Percentiles rank a stretch among this genome's conserved stretches.
Evolutionary conservation across 1,284 basidiomycete genomes (phyloP).

Genomic region (Cryptococcus sp.): DNA sequence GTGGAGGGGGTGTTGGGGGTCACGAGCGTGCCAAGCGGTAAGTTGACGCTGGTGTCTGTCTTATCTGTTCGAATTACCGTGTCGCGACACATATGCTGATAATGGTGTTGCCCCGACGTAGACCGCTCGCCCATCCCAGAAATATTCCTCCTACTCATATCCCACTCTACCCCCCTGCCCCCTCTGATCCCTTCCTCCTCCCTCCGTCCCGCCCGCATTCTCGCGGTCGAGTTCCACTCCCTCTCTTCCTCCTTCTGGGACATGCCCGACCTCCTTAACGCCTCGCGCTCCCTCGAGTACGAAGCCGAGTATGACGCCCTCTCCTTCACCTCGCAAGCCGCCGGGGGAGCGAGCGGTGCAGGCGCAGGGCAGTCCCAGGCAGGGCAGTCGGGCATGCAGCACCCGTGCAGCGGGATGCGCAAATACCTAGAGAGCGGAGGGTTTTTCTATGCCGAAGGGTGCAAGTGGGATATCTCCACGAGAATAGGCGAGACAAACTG

Average conservation of each 20-base stretch:
- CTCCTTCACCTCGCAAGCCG: constrained; percentile 1
- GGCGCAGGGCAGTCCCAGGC: constrained; percentile 36
- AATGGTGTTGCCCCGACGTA: constrained; percentile 10
- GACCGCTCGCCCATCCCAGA: constrained; percentile 46
- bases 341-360: not conserved
- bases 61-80: not conserved
- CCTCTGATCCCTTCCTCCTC: constrained; percentile 38
- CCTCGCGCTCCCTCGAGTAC: constrained; percentile 15
- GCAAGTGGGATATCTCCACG: constrained; percentile 84
- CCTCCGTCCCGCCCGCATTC: constrained; percentile 48
- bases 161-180: constrained; percentile 32
- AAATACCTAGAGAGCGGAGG: constrained; percentile 88
- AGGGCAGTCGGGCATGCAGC: constrained; percentile 60
- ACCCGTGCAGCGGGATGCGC: constrained; percentile 83
- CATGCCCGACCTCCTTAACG: constrained; percentile 29
- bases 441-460: constrained; percentile 85
- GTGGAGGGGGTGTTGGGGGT: constrained; percentile 78
- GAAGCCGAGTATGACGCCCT: constrained; percentile 20
- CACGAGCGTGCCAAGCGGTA: constrained; percentile 51
- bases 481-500: constrained; percentile 65
- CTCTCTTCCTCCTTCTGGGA: constrained; percentile 52
- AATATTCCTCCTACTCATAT: constrained; percentile 47
- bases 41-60: constrained; percentile 12
- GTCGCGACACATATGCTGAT: not conserved
- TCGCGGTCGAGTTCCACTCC: constrained; percentile 52